These are phyloP conservation scores for Penicillium taxi DNA, from an alignment of 495 filamentous ascomycete species.

Conservation along the genomic window DNA sequence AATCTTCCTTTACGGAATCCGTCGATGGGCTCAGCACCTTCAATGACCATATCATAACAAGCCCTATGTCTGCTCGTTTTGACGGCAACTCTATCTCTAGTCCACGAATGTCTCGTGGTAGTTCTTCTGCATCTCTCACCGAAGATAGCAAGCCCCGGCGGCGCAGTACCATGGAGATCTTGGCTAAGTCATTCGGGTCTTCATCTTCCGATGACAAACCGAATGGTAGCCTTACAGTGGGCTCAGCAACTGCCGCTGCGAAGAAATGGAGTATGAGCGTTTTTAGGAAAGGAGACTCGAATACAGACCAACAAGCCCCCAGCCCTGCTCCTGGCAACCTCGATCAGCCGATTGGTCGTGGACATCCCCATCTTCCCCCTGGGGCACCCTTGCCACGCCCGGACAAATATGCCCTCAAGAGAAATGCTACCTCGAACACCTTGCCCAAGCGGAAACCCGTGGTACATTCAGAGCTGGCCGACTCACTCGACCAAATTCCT, in stretches of 20 bases:
- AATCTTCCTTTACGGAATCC: slow-evolving; percentile 28
- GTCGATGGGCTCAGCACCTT: slow-evolving; percentile 19
- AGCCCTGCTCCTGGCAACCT: slow-evolving; percentile 44
- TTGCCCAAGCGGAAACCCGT: slow-evolving; percentile 57
- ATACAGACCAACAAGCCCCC: slow-evolving; percentile 22
- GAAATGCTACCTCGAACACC: slow-evolving; percentile 37
- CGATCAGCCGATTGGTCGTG: slow-evolving; percentile 63
- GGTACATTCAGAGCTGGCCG: slow-evolving; percentile 27
- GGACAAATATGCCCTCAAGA: slow-evolving; percentile 53
- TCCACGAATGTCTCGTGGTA: slow-evolving; percentile 22
- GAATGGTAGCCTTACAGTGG: slow-evolving; percentile 48
- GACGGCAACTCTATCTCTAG: slow-evolving; percentile 22
- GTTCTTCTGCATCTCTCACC: slow-evolving; percentile 24
- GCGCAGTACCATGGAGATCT: slow-evolving; percentile 36
- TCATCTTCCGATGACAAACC: slow-evolving; percentile 25
- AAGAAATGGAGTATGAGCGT: slow-evolving; percentile 79
- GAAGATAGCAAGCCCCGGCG: slow-evolving; percentile 29
- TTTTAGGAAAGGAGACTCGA: slow-evolving; percentile 48
- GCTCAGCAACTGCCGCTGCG: slow-evolving; percentile 66
- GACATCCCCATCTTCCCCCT: slow-evolving; percentile 44
- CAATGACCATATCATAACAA: slow-evolving; percentile 12
- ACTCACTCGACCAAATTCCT: slow-evolving; percentile 17
- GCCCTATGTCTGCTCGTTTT: slow-evolving; percentile 24
- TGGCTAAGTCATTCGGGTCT: slow-evolving; percentile 29
- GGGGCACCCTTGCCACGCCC: slow-evolving; percentile 67